Conservation (phyloP, 164 flowering plant species). For the Nelumbo lutea region DNA sequence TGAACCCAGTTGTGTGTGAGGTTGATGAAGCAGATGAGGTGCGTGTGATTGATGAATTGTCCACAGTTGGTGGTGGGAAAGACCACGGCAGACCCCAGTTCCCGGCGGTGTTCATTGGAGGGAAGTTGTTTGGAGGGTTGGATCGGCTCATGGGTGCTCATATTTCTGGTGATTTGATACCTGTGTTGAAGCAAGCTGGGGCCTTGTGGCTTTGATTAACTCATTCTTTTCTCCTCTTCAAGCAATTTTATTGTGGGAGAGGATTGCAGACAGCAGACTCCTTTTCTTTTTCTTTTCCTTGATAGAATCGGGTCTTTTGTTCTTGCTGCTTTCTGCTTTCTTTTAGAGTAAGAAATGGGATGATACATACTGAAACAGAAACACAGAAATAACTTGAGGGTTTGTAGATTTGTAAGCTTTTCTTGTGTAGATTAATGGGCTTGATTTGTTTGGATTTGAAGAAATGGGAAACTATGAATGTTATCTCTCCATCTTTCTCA, state of each 20-base stretch:
- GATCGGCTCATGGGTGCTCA: constrained; percentile 66
- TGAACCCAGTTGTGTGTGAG: constrained; percentile 67
- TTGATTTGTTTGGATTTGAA: too few relatives aligned
- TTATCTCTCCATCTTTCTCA: too few relatives aligned
- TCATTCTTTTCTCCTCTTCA: neutral
- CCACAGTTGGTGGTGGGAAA: neutral
- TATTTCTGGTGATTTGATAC: constrained; percentile 65
- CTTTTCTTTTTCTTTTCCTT: too few relatives aligned
- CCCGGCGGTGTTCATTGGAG: constrained; percentile 65
- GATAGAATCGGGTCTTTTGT: neutral
- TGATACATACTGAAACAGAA: too few relatives aligned
- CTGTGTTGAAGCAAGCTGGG: constrained; percentile 55
- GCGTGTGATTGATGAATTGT: constrained; percentile 22
- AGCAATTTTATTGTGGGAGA: neutral
- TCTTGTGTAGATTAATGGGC: too few relatives aligned
- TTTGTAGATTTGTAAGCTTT: too few relatives aligned
- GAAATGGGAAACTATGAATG: too few relatives aligned
- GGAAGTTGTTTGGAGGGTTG: constrained; percentile 65
- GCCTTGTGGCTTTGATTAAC: constrained; percentile 66
- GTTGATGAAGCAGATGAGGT: constrained; percentile 53
- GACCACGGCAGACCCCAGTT: constrained; percentile 24
- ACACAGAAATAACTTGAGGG: too few relatives aligned
- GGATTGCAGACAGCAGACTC: neutral
- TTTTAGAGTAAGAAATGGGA: too few relatives aligned
- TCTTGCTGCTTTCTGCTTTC: neutral